Evolutionary conservation across 192 early-diverging fungal genomes (phyloP).

Genomic region (Coemansia umbellata): DNA sequence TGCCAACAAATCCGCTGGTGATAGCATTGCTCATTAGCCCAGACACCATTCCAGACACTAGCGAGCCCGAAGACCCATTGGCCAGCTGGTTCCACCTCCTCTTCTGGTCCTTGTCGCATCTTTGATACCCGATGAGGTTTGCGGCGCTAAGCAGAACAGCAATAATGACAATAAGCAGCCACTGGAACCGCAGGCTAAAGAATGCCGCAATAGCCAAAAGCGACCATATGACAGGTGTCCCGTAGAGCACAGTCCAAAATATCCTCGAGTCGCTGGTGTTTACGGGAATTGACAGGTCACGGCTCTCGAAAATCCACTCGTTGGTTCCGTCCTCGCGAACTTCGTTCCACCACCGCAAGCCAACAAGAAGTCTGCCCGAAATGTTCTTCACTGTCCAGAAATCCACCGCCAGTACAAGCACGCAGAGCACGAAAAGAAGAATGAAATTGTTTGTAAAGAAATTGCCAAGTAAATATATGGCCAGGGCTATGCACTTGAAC

Average conservation of each 20-base stretch:
- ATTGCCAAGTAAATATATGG: slow-evolving; percentile 81
- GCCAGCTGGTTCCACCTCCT: slow-evolving; percentile 68
- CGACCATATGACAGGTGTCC: slow-evolving; percentile 73
- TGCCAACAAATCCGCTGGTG: slow-evolving; percentile 30
- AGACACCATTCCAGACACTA: slow-evolving; percentile 48
- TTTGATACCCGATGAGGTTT: slow-evolving; percentile 92
- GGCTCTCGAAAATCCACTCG: slow-evolving; percentile 95
- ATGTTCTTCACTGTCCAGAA: slow-evolving; percentile 99
- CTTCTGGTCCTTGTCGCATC: slow-evolving; percentile 92
- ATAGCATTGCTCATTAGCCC: slow-evolving; percentile 52
- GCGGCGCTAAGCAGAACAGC: slow-evolving; percentile 82
- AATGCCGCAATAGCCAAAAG: slow-evolving; percentile 76
- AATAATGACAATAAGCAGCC: slow-evolving; percentile 84
- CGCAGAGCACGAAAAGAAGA: slow-evolving; percentile 85
- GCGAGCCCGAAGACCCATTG: slow-evolving; percentile 35
- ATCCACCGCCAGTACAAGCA: slow-evolving; percentile 90
- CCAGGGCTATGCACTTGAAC: slow-evolving; percentile 79
- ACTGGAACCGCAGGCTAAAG: slow-evolving; percentile 68
- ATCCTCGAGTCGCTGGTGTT: slow-evolving; percentile 87
- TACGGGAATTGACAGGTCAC: slow-evolving; percentile 60
- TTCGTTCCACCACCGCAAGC: slow-evolving; percentile 99
- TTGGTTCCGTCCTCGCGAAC: slow-evolving; percentile 93
- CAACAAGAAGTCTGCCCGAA: slow-evolving; percentile 91
- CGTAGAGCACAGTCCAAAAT: slow-evolving; percentile 93
- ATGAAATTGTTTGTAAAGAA: slow-evolving; percentile 84